Conservation (phyloP, 2,329 filamentous ascomycete species). For the Cyanodermella asteris region DNA sequence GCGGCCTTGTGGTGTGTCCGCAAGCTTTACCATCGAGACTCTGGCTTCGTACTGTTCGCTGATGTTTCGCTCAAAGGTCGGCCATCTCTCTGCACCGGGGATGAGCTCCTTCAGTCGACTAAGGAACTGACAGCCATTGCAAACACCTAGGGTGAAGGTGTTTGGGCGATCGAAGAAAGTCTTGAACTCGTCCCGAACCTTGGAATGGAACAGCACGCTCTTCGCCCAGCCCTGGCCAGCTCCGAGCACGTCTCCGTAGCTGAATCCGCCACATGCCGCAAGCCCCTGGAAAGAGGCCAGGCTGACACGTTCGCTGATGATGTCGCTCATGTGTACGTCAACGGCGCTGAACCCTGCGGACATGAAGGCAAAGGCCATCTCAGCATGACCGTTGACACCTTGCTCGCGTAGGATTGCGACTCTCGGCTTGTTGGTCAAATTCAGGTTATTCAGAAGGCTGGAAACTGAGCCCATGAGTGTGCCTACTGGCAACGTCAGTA, state of each 20-base stretch:
- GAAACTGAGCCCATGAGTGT: constrained; percentile 48
- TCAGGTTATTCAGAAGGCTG: constrained; percentile 32
- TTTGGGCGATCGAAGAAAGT: constrained; percentile 70
- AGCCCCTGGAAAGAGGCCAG: constrained; percentile 69
- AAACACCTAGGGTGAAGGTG: constrained; percentile 83
- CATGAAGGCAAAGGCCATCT: constrained; percentile 93
- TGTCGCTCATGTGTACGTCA: constrained; percentile 91
- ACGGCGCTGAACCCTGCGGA: constrained; percentile 59
- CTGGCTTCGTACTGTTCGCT: constrained; percentile 82
- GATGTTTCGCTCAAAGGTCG: constrained; percentile 63
- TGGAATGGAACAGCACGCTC: constrained; percentile 64
- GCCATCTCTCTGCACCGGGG: constrained; percentile 64
- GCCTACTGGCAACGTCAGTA: constrained; percentile 61
- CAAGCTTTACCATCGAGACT: constrained; percentile 63
- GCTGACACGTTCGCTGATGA: constrained; percentile 56
- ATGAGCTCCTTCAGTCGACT: constrained; percentile 64
- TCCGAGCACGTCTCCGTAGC: constrained; percentile 76
- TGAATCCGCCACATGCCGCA: constrained; percentile 85
- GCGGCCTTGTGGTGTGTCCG: constrained; percentile 29
- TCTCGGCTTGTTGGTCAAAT: constrained; percentile 42
- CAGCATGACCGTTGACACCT: constrained; percentile 86
- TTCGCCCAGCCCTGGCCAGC: constrained; percentile 96
- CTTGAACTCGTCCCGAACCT: constrained; percentile 56
- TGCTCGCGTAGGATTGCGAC: constrained; percentile 91
- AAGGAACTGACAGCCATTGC: constrained; percentile 95